A percentile compares a stretch with the other conserved stretches of the same genome.
These are phyloP conservation scores for Akanthomyces uredinophilus DNA, from an alignment of 2,329 filamentous ascomycete species.

Conservation along the genomic window DNA sequence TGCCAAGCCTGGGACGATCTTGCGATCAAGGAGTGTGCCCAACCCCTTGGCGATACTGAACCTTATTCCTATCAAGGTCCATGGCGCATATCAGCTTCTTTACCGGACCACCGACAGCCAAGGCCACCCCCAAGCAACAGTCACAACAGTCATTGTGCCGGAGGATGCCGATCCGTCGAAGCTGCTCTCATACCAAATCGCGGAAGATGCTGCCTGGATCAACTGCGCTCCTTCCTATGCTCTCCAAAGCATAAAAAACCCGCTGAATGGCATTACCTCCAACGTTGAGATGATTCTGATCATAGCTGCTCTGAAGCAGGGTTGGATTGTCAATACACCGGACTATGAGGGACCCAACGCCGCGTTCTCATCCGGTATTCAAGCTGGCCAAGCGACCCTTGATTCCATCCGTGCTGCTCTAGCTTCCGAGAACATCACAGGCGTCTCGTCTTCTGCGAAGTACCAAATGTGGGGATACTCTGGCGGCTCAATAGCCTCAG, in stretches of 20 bases:
- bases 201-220: constrained; percentile 31
- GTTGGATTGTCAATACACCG: constrained; percentile 40
- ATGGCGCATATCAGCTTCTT: neutral
- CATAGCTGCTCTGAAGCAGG: constrained; percentile 18
- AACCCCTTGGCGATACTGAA: neutral
- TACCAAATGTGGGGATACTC: constrained; percentile 52
- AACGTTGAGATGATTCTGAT: constrained; percentile 25
- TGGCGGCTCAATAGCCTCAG: constrained; percentile 47
- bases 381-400: constrained; percentile 39
- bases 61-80: neutral
- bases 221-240: constrained; percentile 33
- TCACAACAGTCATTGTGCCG: neutral
- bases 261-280: constrained; percentile 15
- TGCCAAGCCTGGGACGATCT: constrained; percentile 20
- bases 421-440: constrained; percentile 21
- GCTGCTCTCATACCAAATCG: constrained; percentile 35
- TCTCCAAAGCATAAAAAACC: constrained; percentile 13
- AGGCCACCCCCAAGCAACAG: constrained; percentile 16
- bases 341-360: constrained; percentile 42
- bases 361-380: constrained; percentile 37
- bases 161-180: neutral
- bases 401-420: constrained; percentile 41
- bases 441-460: constrained; percentile 29
- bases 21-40: constrained; percentile 19
- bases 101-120: constrained; percentile 13